Conservation (phyloP, 1,284 basidiomycete species). For the Ganoderma sinense region DNA sequence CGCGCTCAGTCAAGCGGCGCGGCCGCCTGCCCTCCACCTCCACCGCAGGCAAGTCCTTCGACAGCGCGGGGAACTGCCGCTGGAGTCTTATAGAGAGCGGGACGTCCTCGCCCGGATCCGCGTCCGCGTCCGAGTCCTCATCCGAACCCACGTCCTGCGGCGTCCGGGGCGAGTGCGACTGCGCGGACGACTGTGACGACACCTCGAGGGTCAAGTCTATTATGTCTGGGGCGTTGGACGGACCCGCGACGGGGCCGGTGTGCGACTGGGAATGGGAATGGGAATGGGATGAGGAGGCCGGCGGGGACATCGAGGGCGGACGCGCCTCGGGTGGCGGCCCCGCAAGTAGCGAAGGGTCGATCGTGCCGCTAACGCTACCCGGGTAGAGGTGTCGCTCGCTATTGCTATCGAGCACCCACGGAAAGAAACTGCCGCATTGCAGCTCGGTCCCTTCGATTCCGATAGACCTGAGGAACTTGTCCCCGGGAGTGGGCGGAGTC, state of each 20-base stretch:
- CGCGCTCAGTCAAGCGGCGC: slow-evolving; percentile 12
- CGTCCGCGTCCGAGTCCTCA: background rate
- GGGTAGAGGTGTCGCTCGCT: slow-evolving; percentile 2
- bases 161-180: background rate
- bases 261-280: background rate
- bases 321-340: slow-evolving; percentile 6
- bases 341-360: slow-evolving; percentile 37
- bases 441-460: background rate
- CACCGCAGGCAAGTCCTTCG: background rate
- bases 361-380: slow-evolving; percentile 25
- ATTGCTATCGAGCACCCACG: background rate
- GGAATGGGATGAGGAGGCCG: background rate
- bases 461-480: background rate
- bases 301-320: background rate
- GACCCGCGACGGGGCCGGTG: background rate
- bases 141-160: background rate
- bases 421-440: background rate
- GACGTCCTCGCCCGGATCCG: slow-evolving; percentile 1
- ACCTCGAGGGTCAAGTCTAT: background rate
- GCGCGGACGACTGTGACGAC: background rate
- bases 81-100: slow-evolving; percentile 11
- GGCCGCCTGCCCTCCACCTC: slow-evolving; percentile 9
- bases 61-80: slow-evolving; percentile 9
- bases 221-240: background rate
- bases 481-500: background rate